These are phyloP conservation scores for Raphanus hybrid DNA, from an alignment of 441 rosid species.

Conservation along the genomic window DNA sequence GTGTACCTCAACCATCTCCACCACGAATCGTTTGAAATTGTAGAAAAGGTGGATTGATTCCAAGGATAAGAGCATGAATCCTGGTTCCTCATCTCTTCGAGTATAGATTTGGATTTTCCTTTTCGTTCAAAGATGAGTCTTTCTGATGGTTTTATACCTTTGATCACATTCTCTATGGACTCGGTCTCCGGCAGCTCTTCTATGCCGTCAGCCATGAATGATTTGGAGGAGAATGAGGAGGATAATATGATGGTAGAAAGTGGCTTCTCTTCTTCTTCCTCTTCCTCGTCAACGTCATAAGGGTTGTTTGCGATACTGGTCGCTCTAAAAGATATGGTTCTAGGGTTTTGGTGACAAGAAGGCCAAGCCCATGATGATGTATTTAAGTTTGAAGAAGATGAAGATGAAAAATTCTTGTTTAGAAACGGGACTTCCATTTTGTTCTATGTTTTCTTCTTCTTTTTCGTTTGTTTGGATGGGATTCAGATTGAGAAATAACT, in stretches of 20 bases:
- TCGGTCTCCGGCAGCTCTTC: conserved; percentile 43
- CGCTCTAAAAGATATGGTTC: conserved; percentile 66
- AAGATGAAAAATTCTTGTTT: conserved; percentile 35
- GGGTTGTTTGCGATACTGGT: conserved; percentile 12
- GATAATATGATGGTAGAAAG: neutral
- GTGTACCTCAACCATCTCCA: conserved; percentile 84
- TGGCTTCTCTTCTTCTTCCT: conserved; percentile 6
- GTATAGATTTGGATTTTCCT: conserved; percentile 66
- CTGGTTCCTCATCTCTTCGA: conserved; percentile 49
- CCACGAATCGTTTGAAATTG: conserved; percentile 79
- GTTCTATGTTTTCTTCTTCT: conserved; percentile 9
- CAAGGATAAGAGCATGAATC: conserved; percentile 53
- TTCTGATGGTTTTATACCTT: conserved; percentile 61
- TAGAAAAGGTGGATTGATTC: conserved; percentile 62
- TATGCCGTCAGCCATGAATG: conserved; percentile 9
- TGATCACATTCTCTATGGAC: conserved; percentile 61
- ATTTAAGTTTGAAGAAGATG: conserved; percentile 33
- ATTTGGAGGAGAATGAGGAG: neutral
- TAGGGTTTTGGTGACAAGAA: conserved; percentile 67
- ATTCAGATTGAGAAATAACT: too few relatives aligned
- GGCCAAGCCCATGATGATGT: conserved; percentile 75
- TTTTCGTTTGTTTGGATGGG: too few relatives aligned
- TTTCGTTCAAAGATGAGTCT: conserved; percentile 67
- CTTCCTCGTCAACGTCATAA: conserved; percentile 29
- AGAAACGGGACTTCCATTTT: conserved; percentile 58